phyloP scores from a whole-genome alignment of 2,329 filamentous ascomycete genomes.

The Blastomyces silverae region DNA sequence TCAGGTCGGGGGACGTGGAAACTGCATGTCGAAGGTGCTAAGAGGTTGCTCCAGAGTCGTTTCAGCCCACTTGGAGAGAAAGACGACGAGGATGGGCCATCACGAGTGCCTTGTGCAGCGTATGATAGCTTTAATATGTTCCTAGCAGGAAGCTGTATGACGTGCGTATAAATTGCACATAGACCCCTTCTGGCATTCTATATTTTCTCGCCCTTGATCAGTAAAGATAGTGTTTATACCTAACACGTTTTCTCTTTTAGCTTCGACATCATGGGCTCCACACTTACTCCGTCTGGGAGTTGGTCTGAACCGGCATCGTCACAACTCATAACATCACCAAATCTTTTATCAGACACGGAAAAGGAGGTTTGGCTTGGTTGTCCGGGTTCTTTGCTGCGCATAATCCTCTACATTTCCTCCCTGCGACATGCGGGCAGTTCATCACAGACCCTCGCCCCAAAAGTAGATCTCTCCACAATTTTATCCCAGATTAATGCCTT shows the following conservation, averaged over 20 bases:
- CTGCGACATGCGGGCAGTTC: slow-evolving; percentile 32
- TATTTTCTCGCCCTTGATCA: slow-evolving; percentile 5
- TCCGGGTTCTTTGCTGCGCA: slow-evolving; percentile 37
- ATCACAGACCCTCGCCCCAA: slow-evolving; percentile 20
- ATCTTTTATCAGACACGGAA: slow-evolving; percentile 37
- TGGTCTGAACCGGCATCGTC: slow-evolving; percentile 37
- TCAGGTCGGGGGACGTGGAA: slow-evolving; percentile 49
- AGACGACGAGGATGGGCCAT: slow-evolving; percentile 16
- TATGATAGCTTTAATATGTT: slow-evolving; percentile 34
- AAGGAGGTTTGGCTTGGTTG: slow-evolving; percentile 40
- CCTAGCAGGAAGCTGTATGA: slow-evolving; percentile 27
- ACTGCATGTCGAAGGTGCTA: slow-evolving; percentile 48
- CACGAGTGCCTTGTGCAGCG: slow-evolving; percentile 20
- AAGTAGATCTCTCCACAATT: slow-evolving; percentile 29
- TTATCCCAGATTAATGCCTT: slow-evolving; percentile 37
- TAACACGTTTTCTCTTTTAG: slow-evolving; percentile 19
- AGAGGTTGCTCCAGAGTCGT: slow-evolving; percentile 40
- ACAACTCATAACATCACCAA: slow-evolving; percentile 31
- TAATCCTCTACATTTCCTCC: slow-evolving; percentile 38
- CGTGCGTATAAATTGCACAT: background rate
- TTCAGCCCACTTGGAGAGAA: slow-evolving; percentile 23
- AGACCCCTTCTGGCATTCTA: background rate
- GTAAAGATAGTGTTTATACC: background rate
- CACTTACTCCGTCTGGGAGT: slow-evolving; percentile 35
- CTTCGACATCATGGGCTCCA: slow-evolving; percentile 41